Evolutionary conservation across 2,329 filamentous ascomycete species (phyloP), one percentile per base, ranked within the genome.

Genomic region (Zymoseptoria pseudotritici): DNA sequence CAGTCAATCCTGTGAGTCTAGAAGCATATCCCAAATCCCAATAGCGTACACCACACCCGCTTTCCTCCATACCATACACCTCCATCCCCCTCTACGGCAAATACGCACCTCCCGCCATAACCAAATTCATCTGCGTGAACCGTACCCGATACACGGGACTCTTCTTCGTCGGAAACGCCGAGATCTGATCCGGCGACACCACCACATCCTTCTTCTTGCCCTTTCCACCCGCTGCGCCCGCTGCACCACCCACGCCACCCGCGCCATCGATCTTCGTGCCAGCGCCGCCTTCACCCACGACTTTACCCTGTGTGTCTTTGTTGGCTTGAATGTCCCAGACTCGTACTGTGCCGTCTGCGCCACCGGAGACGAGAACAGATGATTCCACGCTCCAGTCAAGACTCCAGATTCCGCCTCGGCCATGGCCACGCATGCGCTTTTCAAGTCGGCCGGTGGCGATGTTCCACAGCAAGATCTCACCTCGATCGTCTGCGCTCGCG

Each of bases 391-490:
- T 94, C 83, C 95, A 99, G 72, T 89, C 90, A 1, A 99, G 81
- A 4, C 90, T 94, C 86, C 91, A 95, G 66, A 99, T 92, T 9
- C 93, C 93, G 42, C 91, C 92, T 72, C 95, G 94, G 42, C 87
- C 91, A 70, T 99, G 94, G 2, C 94, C 94, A 51, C 91, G 88
- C 79, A 96, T 96, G 52, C 91, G 88, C 81, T 99, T 99, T 70
- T 94, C 86, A 21, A 90, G 83, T 20, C 86, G 85, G 4, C 92
- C 94, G 57, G 90, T 89, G n/a, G 86, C 86, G 19, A 99, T 83
- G 70, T 96, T 92, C 94, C 94, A 99, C 61, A 99, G 84, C 67
- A 95, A 86, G 62, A 99, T 97, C 63, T 89, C 92, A 36, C 94
- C 94, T 4, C 88, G 85, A 60, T 89, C 85, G 71, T 97, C 94